These are phyloP conservation scores for Hemileccinum impolitum DNA, from an alignment of 768 basidiomycete genomes.

Conservation along the genomic window DNA sequence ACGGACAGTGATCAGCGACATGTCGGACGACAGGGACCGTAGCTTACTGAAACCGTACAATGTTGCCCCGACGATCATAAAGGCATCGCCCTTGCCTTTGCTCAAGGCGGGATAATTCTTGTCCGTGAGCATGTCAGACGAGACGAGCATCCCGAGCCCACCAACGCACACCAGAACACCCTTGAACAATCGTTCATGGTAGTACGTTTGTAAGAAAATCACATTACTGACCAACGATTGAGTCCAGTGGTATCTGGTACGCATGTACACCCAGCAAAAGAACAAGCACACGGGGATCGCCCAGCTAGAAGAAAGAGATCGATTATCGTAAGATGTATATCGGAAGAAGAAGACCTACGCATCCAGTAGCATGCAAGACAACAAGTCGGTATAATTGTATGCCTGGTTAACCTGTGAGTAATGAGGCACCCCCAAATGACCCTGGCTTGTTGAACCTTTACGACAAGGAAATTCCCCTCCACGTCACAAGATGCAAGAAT, in stretches of 20 bases:
- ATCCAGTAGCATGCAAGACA: conserved; percentile 91
- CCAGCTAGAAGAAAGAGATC: conserved; percentile 53
- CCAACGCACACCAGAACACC: conserved; percentile 70
- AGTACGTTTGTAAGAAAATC: not conserved
- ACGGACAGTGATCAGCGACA: not conserved
- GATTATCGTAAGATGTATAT: not conserved
- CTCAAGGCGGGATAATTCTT: conserved; percentile 67
- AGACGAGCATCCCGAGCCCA: conserved; percentile 78
- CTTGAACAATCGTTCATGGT: conserved; percentile 31
- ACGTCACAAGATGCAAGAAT: conserved; percentile 80
- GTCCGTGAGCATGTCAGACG: conserved; percentile 71
- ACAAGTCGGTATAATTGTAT: conserved; percentile 80
- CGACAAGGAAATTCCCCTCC: conserved; percentile 84
- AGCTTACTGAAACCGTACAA: conserved; percentile 81
- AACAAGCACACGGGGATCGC: conserved; percentile 85
- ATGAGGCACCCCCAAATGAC: not conserved
- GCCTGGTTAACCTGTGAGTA: conserved; percentile 41
- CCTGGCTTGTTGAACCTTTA: conserved; percentile 46
- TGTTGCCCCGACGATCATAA: conserved; percentile 84
- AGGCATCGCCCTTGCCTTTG: conserved; percentile 76
- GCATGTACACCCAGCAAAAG: conserved; percentile 82
- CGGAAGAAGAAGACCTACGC: conserved; percentile 47
- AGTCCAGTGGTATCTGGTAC: conserved; percentile 77
- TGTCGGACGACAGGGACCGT: not conserved
- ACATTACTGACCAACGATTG: conserved; percentile 61